Evolutionary conservation across 2,329 filamentous ascomycete genomes (phyloP), one percentile per base, ranked within the genome.

Genomic region (Capronia americana): DNA sequence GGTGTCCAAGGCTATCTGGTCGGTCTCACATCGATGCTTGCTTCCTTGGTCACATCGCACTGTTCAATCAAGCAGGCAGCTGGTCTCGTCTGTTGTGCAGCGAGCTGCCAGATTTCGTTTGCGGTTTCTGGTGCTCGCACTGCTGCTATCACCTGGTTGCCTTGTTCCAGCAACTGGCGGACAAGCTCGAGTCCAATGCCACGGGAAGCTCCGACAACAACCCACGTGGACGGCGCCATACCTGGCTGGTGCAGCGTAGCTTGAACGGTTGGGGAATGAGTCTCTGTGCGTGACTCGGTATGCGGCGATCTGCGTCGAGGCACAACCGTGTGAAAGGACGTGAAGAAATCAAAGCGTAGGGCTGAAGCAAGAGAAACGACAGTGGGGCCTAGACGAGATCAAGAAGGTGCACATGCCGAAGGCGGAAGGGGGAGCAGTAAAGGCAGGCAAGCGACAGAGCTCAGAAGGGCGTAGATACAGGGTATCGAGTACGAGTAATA

Each of bases 41-140:
- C 74, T 67, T 86, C 83, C 38, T 78, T 79, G 20, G 82, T 75
- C n/a, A 87, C 80, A 75, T 87, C 85, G 74, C 84, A 86, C 60
- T 81, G 77, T 64, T 83, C 77, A 74, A 81, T 79, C 70, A 80
- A 73, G 72, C 81, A 75, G 50, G 68, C 63, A 34, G 68, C 73
- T n/a, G 63, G 63, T 41, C 66, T 61, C 11, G 68, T 70, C 50
- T 67, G 60, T 30, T 70, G 69, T 7, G 73, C 74, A 1, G 69
- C 68, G 4, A 85, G 58, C 73, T 77, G 63, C 81, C 81, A 79
- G 76, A 83, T 72, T 77, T 79, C 75, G 74, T 63, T 81, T 75
- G 70, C 80, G 73, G 72, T 80, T 70, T 70, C 76, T 68, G 77
- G 72, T 67, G 81, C 79, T 41, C 84, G 79, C 17, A 84, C 82